Percentiles rank a stretch among this genome's conserved stretches.
These are phyloP conservation scores for Cucurbita ficifolia DNA, from an alignment of 306 rosid genomes.

Conservation along the genomic window DNA sequence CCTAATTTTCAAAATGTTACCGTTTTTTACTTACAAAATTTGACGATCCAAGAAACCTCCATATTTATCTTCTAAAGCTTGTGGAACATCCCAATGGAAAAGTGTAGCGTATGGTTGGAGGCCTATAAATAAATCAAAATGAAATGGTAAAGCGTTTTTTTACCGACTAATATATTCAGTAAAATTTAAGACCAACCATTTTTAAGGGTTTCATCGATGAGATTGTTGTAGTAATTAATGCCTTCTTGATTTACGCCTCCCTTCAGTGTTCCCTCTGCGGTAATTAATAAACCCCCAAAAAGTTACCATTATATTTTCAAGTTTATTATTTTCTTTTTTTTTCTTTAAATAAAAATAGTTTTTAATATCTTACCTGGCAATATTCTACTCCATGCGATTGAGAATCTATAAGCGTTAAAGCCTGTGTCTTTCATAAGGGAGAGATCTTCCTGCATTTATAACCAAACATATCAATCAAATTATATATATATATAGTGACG, in stretches of 20 bases:
- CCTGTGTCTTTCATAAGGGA: slow-evolving; percentile 36
- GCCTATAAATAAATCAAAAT: background rate
- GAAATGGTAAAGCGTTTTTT: no score
- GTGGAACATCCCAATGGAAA: slow-evolving; percentile 70
- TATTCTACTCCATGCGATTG: slow-evolving; percentile 60
- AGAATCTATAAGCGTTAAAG: slow-evolving; percentile 46
- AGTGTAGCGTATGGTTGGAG: slow-evolving; percentile 34
- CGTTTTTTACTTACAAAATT: slow-evolving; percentile 25
- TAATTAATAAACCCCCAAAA: background rate
- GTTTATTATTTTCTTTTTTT: no score
- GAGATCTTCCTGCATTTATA: slow-evolving; percentile 37
- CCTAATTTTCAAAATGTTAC: no score
- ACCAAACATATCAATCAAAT: background rate
- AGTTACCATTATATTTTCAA: no score
- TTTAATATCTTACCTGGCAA: slow-evolving; percentile 34
- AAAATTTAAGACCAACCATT: background rate
- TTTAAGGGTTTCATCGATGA: slow-evolving; percentile 20
- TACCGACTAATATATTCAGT: no score
- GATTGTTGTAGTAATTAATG: slow-evolving; percentile 41
- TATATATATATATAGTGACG: no score
- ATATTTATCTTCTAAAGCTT: slow-evolving; percentile 43
- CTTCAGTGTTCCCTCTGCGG: slow-evolving; percentile 36
- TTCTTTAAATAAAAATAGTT: no score
- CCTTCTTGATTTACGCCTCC: slow-evolving; percentile 48
- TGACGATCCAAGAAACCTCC: slow-evolving; percentile 37